Evolutionary conservation across 352 stramenopile genomes (phyloP), one percentile per base, ranked within the genome.

Genomic region (Elongisporangium anandrum): DNA sequence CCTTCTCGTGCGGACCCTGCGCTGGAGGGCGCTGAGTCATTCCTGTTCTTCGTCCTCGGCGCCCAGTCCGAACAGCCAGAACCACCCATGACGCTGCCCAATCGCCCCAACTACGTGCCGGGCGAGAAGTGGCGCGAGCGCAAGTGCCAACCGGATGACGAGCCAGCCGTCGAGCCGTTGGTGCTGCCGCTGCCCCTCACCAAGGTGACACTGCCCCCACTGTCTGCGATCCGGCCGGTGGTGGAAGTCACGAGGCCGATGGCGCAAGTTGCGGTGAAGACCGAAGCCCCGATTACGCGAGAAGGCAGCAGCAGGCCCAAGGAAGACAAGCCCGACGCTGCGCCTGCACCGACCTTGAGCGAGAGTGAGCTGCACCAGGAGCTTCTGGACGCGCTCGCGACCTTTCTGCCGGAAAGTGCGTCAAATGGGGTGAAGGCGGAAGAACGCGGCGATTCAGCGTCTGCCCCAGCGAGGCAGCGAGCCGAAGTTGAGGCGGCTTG

Each of bases 21-120:
- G 5, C 34, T 45, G 34, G 34, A 45, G 2, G 34, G 34, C 13
- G 34, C 34, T 15, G 34, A 45, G 34, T 45, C 41, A 55, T 48
- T 26, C 26, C 39, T 23, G 22, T 16, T 53, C 38, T 39, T 53
- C 17, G 13, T 20, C 8, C 23, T 24, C 15, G 12, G 22, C 22
- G n/a, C 8, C 5, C 16, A 24, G 50, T 58, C 23, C 12, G 17
- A 60, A 16, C 38, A 26, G 16, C 49, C 13, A 13, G 8, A 21
- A 34, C 13, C 22, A 19, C 19, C 22, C 55, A 91, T 89, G 79
- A 85, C 81, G 66, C 71, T 90, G 19, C 79, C 81, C 17, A 89
- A 90, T 61, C 77, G 73, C 45, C 4, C 48, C 52, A 69, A 71
- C 54, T 91, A 89, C 69, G 66, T 56, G 17, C 69, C 73, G 15